Base-by-base conservation (phyloP, 164 flowering plant species). In the Cinnamomum micranthum region DNA sequence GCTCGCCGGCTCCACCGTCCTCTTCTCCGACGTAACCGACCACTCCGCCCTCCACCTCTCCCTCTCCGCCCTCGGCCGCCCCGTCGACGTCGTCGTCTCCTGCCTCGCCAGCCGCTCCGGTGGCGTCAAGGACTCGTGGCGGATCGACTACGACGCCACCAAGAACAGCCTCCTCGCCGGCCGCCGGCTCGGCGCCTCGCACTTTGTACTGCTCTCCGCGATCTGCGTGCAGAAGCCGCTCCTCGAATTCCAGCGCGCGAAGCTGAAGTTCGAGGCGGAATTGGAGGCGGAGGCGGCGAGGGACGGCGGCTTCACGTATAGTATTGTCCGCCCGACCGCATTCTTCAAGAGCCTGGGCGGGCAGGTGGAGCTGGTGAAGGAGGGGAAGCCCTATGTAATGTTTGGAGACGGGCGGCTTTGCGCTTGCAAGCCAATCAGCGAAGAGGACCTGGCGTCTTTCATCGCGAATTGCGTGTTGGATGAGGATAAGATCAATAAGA, bases 271-370 rank as follows among this genome's bases (percentile, higher is more conserved):
- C 50, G 97, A 95, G 82, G 87, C 88, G 12, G 95, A 95, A 65
- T 80, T 95, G 86, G 82, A 83, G 70, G 67, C 84, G 73, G 88
- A 80, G 79, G 87, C 93, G 2, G 86, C 81, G 70, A 73, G 72
- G 51, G 88, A 85, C 62, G 64, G 83, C 86, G 24, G 23, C 17
- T 87, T 95, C 65, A 90, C 85, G 22, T 95, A 90, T 51, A 93
- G 97, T 71, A 95, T 95, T 65, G 97, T 95, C 62, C 89, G 98
- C 80, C 98, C 98, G 33, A 95, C 98, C 3, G 98, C 98, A 58
- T 91, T 95, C 76, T 95, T 93, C 79, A 93, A 95, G 86, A 93
- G 98, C 76, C 82, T 95, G 76, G 97, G 91, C 2, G 98, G 98
- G 23, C 98, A 95, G 77, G 92, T 95, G 72, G 98, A 95, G 85